These are phyloP conservation scores for Triangularia verruculosa DNA, from an alignment of 2,329 filamentous ascomycete genomes.

Conservation along the genomic window DNA sequence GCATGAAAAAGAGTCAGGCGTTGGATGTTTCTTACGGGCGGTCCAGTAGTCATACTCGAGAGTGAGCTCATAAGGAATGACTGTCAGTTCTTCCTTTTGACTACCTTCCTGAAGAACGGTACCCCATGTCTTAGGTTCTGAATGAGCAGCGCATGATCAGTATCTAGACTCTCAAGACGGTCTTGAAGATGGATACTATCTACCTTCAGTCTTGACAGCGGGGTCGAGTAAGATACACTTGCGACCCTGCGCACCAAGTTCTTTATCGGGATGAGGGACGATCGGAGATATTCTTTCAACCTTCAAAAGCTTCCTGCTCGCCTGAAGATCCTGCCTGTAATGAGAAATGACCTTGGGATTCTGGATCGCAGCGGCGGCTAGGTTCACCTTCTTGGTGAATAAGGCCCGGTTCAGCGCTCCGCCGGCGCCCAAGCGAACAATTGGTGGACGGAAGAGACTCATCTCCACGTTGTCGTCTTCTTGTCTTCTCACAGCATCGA, in stretches of 20 bases:
- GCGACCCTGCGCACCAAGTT: conserved; percentile 51
- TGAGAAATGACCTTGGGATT: conserved; percentile 72
- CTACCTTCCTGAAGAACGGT: conserved; percentile 65
- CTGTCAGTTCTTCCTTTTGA: conserved; percentile 61
- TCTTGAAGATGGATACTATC: conserved; percentile 16
- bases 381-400: conserved; percentile 72
- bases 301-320: conserved; percentile 62
- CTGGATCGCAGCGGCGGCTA: conserved; percentile 74
- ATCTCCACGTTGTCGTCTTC: conserved; percentile 45
- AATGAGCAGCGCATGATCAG: conserved; percentile 5
- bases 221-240: conserved; percentile 62
- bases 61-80: conserved; percentile 72
- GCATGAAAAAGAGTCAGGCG: too few relatives aligned
- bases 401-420: conserved; percentile 77
- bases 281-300: conserved; percentile 64
- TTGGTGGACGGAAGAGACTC: conserved; percentile 67
- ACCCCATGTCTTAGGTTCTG: conserved; percentile 74
- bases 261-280: conserved; percentile 57
- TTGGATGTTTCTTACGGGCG: conserved; percentile 56
- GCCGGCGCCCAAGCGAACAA: conserved; percentile 68
- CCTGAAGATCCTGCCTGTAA: conserved; percentile 64
- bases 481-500: neutral
- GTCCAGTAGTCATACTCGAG: conserved; percentile 85
- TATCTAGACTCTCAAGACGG: conserved; percentile 3
- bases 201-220: conserved; percentile 51